Evolutionary conservation across 2,329 filamentous ascomycete genomes (phyloP).

Genomic region (Aspergillus sojae): DNA sequence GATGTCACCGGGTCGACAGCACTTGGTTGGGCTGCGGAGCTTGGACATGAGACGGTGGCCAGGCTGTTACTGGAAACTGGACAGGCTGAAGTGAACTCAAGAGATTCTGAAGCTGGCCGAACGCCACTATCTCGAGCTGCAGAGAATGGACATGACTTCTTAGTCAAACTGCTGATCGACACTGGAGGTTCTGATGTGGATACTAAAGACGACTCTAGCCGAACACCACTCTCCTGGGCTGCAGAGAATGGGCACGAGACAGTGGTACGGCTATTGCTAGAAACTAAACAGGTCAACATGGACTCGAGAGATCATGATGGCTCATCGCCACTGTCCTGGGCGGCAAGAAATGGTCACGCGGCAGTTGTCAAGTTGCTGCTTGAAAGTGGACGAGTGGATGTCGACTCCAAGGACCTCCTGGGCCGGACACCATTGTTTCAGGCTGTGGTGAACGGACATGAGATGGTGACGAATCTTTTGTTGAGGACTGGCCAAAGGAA

Average conservation of each 20-base stretch:
- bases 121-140: not conserved
- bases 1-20: not conserved
- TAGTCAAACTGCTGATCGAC: slow-evolving; percentile 2
- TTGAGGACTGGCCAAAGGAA: not conserved
- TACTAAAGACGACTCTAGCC: not conserved
- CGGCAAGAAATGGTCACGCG: not conserved
- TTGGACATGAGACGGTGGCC: slow-evolving; percentile 3
- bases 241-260: slow-evolving; percentile 2
- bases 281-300: not conserved
- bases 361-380: slow-evolving; percentile 4
- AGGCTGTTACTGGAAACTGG: not conserved
- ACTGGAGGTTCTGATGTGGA: not conserved
- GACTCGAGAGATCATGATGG: not conserved
- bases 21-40: not conserved
- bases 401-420: not conserved
- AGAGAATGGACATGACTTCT: not conserved
- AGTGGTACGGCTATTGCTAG: slow-evolving; percentile 10
- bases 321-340: not conserved
- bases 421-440: slow-evolving; percentile 4
- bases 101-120: not conserved
- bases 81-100: not conserved
- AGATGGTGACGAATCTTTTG: slow-evolving; percentile 1
- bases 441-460: not conserved
- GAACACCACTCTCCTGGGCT: slow-evolving; percentile 1
- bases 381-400: slow-evolving; percentile 2